Evolutionary conservation across 345 rosid species (phyloP).

Genomic region (Triadica sebifera): DNA sequence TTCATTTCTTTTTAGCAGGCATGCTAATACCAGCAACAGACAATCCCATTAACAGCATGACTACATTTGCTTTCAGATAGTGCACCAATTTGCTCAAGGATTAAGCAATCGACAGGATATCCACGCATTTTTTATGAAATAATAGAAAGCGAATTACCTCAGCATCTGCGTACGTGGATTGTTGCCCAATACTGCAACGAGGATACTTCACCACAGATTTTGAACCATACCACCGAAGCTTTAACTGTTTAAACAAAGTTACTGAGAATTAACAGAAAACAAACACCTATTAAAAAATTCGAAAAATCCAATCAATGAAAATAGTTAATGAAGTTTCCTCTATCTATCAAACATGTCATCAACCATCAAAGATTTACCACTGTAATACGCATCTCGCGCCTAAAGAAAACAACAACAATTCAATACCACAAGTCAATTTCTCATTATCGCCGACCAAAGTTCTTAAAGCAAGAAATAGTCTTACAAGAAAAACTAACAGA

Average conservation of each 20-base stretch:
- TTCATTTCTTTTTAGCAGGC: not conserved
- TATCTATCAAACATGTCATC: conserved; percentile 97
- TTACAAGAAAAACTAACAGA: not conserved
- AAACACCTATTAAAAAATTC: not conserved
- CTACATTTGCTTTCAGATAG: not conserved
- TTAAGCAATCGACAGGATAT: not conserved
- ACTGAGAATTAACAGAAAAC: not conserved
- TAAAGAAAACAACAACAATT: conserved; percentile 24
- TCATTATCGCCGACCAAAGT: not conserved
- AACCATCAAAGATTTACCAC: conserved; percentile 74
- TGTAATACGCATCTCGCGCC: conserved; percentile 90
- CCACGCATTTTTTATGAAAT: not conserved
- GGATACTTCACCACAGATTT: conserved; percentile 93
- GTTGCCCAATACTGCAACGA: conserved; percentile 85
- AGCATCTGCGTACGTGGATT: conserved; percentile 86
- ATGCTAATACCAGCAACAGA: not conserved
- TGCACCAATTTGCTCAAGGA: not conserved
- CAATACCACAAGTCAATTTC: conserved; percentile 3
- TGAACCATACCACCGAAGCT: conserved; percentile 85
- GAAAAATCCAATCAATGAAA: not conserved
- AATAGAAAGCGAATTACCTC: conserved; percentile 53
- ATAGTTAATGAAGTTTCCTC: conserved; percentile 51
- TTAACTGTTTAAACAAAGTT: conserved; percentile 46
- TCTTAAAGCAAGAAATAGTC: too few species aligned
- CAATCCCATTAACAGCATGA: not conserved